Percentiles rank a stretch among this genome's conserved stretches.
Conservation (phyloP, 805 yeast genomes). For the Yarrowia sp. region DNA sequence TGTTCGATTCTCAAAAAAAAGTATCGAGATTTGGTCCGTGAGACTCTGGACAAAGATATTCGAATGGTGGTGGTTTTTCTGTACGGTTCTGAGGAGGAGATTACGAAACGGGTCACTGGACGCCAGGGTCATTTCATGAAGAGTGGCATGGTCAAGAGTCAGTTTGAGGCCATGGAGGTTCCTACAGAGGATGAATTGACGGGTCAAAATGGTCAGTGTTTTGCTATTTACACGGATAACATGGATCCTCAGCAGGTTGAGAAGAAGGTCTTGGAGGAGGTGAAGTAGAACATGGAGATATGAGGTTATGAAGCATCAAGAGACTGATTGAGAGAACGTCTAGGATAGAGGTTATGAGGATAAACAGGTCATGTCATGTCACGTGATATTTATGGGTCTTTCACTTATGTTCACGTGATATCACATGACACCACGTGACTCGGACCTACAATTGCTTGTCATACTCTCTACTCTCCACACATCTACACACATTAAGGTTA, state of each 20-base stretch:
- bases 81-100: constrained; percentile 58
- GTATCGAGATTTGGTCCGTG: constrained; percentile 63
- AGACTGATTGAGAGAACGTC: too few species aligned
- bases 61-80: constrained; percentile 48
- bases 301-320: background rate
- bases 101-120: constrained; percentile 56
- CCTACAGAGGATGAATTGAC: constrained; percentile 43
- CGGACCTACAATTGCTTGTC: too few species aligned
- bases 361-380: too few species aligned
- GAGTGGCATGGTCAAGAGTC: constrained; percentile 75
- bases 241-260: background rate
- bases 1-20: constrained; percentile 79
- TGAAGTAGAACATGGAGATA: background rate
- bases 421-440: too few species aligned
- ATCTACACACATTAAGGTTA: too few species aligned
- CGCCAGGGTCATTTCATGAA: constrained; percentile 86
- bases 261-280: background rate
- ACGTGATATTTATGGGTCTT: too few species aligned
- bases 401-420: too few species aligned
- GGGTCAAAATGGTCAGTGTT: background rate
- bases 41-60: constrained; percentile 38
- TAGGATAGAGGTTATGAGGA: too few species aligned
- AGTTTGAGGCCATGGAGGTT: constrained; percentile 67
- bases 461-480: too few species aligned
- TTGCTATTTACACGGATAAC: background rate